Percentiles rank a stretch among this genome's conserved stretches.
Evolutionary conservation across 768 basidiomycete genomes (phyloP).

Genomic region (Trametes punicea): DNA sequence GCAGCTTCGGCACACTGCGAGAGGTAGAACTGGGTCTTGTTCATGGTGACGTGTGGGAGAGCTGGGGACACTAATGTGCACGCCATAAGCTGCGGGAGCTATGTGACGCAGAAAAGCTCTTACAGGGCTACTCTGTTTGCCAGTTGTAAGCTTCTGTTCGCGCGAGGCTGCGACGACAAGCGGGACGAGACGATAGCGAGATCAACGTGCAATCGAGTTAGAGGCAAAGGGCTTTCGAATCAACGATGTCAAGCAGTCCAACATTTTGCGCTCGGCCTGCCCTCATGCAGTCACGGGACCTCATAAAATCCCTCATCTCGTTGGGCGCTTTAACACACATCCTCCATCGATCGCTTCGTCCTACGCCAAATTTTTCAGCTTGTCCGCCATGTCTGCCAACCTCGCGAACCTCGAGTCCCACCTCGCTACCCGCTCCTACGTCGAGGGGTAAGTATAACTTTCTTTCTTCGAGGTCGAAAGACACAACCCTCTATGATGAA

Average conservation of each 20-base stretch:
- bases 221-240: neutral
- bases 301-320: conserved; percentile 17
- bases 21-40: conserved; percentile 49
- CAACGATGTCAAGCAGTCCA: too few relatives aligned
- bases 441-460: conserved; percentile 74
- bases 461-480: conserved; percentile 10
- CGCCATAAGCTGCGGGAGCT: neutral
- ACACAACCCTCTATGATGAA: conserved; percentile 53
- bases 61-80: neutral
- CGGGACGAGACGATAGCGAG: too few relatives aligned
- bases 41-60: conserved; percentile 31
- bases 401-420: conserved; percentile 77
- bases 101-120: neutral
- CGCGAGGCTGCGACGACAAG: neutral
- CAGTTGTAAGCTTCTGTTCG: too few relatives aligned
- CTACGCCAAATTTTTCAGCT: neutral
- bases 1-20: conserved; percentile 49
- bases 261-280: conserved; percentile 1
- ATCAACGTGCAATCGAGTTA: neutral
- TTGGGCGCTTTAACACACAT: neutral
- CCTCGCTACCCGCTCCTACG: conserved; percentile 83
- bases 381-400: conserved; percentile 58
- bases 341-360: conserved; percentile 20
- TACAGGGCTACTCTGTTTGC: too few relatives aligned
- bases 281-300: conserved; percentile 16